A percentile compares a stretch with the other conserved stretches of the same genome.
Evolutionary conservation across 129 eudicot genomes (phyloP).

Genomic region (Escallonia herrerae): DNA sequence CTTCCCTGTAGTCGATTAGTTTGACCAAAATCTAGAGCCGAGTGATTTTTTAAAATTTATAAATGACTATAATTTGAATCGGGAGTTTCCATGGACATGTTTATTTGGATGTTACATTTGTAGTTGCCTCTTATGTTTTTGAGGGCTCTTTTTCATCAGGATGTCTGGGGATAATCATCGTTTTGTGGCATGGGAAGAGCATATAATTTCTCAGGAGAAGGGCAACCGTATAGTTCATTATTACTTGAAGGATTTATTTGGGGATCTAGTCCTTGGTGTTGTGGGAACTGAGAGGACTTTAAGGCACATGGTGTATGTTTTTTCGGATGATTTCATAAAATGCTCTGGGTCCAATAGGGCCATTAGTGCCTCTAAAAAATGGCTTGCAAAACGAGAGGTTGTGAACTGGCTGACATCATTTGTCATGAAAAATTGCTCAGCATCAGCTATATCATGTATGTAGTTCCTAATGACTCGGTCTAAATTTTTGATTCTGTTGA

Average conservation of each 20-base stretch:
- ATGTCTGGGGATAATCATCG: slow-evolving; percentile 13
- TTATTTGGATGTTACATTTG: background rate
- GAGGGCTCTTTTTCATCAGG: slow-evolving; percentile 9
- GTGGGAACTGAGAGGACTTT: slow-evolving; percentile 37
- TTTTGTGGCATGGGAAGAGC: slow-evolving; percentile 40
- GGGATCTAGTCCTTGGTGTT: slow-evolving; percentile 31
- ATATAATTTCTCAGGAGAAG: slow-evolving; percentile 18
- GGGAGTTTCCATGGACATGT: background rate
- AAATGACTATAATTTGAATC: too few species aligned
- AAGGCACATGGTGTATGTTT: slow-evolving; percentile 36
- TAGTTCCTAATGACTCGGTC: background rate
- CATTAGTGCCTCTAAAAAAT: slow-evolving; percentile 8
- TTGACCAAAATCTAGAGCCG: too few species aligned
- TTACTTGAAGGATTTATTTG: slow-evolving; percentile 19
- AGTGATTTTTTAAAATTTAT: background rate
- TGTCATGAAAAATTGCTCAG: slow-evolving; percentile 13
- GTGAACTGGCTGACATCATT: slow-evolving; percentile 27
- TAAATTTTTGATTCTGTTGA: too few species aligned
- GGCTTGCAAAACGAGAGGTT: slow-evolving; percentile 34
- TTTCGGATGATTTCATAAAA: slow-evolving; percentile 27
- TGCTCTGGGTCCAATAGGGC: slow-evolving; percentile 18
- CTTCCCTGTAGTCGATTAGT: too few species aligned
- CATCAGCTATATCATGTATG: slow-evolving; percentile 17
- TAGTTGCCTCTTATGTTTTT: background rate
- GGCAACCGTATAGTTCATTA: slow-evolving; percentile 33